These are phyloP conservation scores for Achaetomium macrosporum DNA, from an alignment of 2,329 filamentous ascomycete species.

Conservation along the genomic window DNA sequence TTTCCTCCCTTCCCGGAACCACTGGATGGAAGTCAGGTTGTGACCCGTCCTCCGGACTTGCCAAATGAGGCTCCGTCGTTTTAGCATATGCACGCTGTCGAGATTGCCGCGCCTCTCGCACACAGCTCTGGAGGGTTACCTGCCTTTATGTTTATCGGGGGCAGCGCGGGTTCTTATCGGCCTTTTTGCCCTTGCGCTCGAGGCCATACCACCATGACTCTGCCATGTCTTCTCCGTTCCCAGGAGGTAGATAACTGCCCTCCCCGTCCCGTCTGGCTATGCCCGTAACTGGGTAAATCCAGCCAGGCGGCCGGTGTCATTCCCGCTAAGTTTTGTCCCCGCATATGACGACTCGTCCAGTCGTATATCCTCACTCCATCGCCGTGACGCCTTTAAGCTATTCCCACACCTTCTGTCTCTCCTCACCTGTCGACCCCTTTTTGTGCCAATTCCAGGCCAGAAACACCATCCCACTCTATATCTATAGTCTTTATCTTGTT, in stretches of 20 bases:
- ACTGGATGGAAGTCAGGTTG: background rate
- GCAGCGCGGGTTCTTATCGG: background rate
- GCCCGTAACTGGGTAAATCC: background rate
- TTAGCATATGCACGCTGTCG: background rate
- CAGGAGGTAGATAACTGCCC: too few species aligned
- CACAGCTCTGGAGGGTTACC: background rate
- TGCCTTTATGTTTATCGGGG: background rate
- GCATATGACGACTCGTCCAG: background rate
- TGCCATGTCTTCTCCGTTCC: background rate
- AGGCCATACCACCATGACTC: background rate
- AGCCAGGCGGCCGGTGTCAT: background rate
- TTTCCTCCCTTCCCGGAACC: too few species aligned
- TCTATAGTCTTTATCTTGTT: background rate
- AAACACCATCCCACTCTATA: background rate
- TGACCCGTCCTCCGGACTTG: background rate
- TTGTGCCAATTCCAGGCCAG: background rate
- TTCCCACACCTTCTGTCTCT: background rate
- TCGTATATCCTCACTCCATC: background rate
- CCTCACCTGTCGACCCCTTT: background rate
- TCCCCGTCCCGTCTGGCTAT: background rate
- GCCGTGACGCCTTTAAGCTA: background rate
- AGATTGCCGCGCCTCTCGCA: background rate
- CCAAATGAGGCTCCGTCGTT: background rate
- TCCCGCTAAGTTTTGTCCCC: background rate
- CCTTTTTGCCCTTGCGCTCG: background rate